A percentile compares a stretch with the other conserved stretches of the same genome.
Conservation (phyloP, 2,329 filamentous ascomycete species). For the Hypoxylon sp. region DNA sequence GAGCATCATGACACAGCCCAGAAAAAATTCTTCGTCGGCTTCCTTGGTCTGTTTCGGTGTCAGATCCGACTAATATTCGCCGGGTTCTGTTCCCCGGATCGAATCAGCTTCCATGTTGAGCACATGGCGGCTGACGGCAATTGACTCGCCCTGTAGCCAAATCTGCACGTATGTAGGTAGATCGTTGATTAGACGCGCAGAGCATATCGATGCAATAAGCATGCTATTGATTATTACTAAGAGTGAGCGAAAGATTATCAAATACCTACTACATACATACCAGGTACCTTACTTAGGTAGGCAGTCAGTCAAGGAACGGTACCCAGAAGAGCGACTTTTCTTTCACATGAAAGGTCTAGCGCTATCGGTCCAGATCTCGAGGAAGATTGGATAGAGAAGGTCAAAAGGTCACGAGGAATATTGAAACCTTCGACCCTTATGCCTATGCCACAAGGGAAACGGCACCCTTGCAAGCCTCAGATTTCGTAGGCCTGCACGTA, state of each 20-base stretch:
- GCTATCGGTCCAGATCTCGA: neutral
- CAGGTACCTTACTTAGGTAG: neutral
- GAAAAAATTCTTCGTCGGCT: slow-evolving; percentile 32
- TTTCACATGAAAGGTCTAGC: slow-evolving; percentile 12
- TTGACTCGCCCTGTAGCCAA: slow-evolving; percentile 23
- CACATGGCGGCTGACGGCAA: slow-evolving; percentile 26
- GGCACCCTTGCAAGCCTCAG: slow-evolving; percentile 11
- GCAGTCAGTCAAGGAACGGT: neutral
- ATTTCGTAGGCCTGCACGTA: neutral
- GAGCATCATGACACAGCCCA: slow-evolving; percentile 20
- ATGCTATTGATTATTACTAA: slow-evolving; percentile 15
- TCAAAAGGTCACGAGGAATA: neutral
- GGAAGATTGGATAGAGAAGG: slow-evolving; percentile 1
- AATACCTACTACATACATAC: neutral
- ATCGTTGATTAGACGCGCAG: slow-evolving; percentile 16
- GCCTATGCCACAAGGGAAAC: neutral
- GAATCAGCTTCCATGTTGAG: slow-evolving; percentile 38
- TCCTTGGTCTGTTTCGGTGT: slow-evolving; percentile 44
- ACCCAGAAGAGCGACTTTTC: slow-evolving; percentile 1
- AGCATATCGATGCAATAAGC: slow-evolving; percentile 17
- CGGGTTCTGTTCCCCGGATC: slow-evolving; percentile 37
- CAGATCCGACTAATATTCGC: slow-evolving; percentile 37
- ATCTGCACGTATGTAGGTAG: slow-evolving; percentile 14
- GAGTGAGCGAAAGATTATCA: slow-evolving; percentile 4
- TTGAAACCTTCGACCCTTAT: slow-evolving; percentile 15